Conservation (phyloP, 1,139 yeast species). For the Magnusiomyces magnusii region DNA sequence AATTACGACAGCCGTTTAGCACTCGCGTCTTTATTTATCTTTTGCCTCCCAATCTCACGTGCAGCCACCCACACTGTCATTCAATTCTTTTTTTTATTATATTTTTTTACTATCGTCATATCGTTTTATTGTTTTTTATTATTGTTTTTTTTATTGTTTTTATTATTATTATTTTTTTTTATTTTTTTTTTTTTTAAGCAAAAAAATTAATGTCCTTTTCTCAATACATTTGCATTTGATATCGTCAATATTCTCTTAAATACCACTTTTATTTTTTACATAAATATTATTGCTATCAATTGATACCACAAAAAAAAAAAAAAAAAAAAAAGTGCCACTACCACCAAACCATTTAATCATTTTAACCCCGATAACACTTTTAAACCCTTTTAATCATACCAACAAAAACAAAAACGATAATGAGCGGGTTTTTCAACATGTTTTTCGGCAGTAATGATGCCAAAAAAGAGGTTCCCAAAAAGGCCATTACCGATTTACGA, state of each 20-base stretch:
- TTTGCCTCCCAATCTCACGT: background rate
- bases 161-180: constrained; percentile 1
- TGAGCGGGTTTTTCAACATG: constrained; percentile 40
- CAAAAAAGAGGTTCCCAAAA: constrained; percentile 80
- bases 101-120: background rate
- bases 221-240: background rate
- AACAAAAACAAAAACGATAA: no score
- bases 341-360: background rate
- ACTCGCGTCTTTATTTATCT: no score
- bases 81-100: no score
- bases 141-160: no score
- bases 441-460: constrained; percentile 57
- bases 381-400: no score
- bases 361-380: background rate
- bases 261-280: no score
- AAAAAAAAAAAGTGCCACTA: no score
- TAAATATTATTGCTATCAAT: no score
- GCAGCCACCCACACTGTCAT: background rate
- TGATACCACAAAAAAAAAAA: no score
- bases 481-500: constrained; percentile 84
- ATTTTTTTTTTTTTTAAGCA: background rate
- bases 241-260: no score
- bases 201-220: background rate
- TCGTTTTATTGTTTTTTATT: background rate
- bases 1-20: no score